Percentiles rank a stretch among this genome's conserved stretches.
phyloP scores from a whole-genome alignment of 2,329 filamentous ascomycete species.

The Fusarium musae region DNA sequence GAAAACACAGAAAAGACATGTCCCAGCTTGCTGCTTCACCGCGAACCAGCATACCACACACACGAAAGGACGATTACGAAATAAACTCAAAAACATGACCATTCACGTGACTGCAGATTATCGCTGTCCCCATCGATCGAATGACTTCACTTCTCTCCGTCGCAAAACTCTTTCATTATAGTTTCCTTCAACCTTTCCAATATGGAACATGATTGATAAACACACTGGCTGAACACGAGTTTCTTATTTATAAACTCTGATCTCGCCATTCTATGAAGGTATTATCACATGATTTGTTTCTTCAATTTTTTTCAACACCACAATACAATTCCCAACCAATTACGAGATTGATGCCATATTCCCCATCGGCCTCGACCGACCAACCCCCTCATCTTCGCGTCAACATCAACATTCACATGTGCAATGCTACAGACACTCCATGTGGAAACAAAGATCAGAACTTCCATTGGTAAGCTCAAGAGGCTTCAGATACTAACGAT shows the following conservation, averaged over 20 bases:
- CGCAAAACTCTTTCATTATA: conserved; percentile 11
- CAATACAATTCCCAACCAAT: neutral
- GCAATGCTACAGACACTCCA: neutral
- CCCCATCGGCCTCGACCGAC: neutral
- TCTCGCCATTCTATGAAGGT: neutral
- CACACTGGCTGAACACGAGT: neutral
- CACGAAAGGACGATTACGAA: neutral
- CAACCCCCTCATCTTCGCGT: neutral
- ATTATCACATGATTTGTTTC: conserved; percentile 4
- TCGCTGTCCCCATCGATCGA: neutral
- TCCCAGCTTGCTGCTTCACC: no score
- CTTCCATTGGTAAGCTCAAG: conserved; percentile 45
- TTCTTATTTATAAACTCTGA: neutral
- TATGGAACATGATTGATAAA: neutral
- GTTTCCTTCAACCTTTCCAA: neutral
- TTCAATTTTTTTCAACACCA: conserved; percentile 8
- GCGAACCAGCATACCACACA: neutral
- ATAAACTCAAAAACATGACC: neutral
- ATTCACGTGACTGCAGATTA: conserved; percentile 15
- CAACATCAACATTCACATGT: neutral
- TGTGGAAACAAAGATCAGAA: conserved; percentile 42
- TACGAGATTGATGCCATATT: neutral
- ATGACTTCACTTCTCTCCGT: conserved; percentile 28
- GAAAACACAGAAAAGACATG: neutral
- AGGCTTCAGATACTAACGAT: conserved; percentile 34